These are phyloP conservation scores for Liquidambar formosana DNA, from an alignment of 164 flowering plant species.

Conservation along the genomic window DNA sequence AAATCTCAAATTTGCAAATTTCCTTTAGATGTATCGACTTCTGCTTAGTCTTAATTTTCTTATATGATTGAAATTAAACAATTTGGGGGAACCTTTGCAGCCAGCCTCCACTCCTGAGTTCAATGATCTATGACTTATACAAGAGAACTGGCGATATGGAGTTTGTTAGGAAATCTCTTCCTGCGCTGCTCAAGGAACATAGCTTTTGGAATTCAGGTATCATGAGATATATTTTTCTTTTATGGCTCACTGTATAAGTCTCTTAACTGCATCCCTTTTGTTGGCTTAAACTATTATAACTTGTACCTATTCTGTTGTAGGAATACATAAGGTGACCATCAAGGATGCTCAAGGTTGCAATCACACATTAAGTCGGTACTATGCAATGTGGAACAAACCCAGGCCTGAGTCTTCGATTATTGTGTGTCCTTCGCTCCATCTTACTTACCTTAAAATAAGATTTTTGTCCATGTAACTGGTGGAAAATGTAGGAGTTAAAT, in stretches of 20 bases:
- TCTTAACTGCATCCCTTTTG: neutral
- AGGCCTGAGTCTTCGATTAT: conserved; percentile 82
- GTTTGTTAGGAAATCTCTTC: conserved; percentile 35
- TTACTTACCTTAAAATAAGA: neutral
- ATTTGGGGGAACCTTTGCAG: conserved; percentile 23
- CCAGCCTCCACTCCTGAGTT: conserved; percentile 60
- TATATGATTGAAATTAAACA: neutral
- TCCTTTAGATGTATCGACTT: too few species aligned
- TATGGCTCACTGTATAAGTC: neutral
- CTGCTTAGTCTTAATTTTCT: neutral
- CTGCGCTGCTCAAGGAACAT: conserved; percentile 48
- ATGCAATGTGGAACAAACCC: conserved; percentile 94
- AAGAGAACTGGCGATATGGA: conserved; percentile 36
- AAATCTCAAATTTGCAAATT: too few species aligned
- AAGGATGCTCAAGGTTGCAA: conserved; percentile 46
- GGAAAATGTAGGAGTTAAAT: neutral
- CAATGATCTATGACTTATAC: conserved; percentile 47
- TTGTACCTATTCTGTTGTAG: conserved; percentile 27
- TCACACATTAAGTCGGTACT: conserved; percentile 69
- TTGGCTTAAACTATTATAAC: neutral
- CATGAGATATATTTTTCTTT: neutral
- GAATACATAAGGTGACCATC: conserved; percentile 62
- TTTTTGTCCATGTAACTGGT: neutral
- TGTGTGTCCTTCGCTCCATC: conserved; percentile 38
- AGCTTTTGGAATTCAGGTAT: conserved; percentile 55